Evolutionary conservation across 2,329 filamentous ascomycete species (phyloP).

Genomic region (Teratosphaeria zuluensis): DNA sequence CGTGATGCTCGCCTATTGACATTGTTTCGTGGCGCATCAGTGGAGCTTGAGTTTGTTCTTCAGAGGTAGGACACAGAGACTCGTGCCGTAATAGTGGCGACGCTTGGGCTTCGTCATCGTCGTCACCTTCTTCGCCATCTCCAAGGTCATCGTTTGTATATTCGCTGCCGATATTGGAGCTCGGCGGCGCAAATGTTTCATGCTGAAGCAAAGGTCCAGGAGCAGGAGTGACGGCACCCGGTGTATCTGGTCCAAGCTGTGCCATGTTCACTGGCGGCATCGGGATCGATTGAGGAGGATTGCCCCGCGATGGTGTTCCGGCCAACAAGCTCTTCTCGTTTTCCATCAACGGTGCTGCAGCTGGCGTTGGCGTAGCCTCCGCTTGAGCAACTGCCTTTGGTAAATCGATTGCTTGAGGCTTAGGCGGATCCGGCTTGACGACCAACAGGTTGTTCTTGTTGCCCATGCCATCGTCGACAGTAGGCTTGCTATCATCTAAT

Average conservation of each 20-base stretch:
- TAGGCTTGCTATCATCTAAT: slow-evolving; percentile 52
- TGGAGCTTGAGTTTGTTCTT: slow-evolving; percentile 19
- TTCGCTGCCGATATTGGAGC: slow-evolving; percentile 8
- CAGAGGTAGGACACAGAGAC: slow-evolving; percentile 16
- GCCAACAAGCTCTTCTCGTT: slow-evolving; percentile 1
- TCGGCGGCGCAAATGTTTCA: slow-evolving; percentile 1
- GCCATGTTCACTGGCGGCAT: neutral
- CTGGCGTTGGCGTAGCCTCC: neutral
- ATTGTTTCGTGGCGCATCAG: slow-evolving; percentile 25
- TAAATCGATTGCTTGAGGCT: slow-evolving; percentile 13
- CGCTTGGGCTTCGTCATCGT: slow-evolving; percentile 18
- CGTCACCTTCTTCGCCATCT: slow-evolving; percentile 11
- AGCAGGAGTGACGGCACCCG: neutral
- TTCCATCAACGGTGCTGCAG: slow-evolving; percentile 1
- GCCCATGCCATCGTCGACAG: slow-evolving; percentile 42
- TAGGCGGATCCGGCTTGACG: slow-evolving; percentile 16
- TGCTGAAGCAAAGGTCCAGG: slow-evolving; percentile 7
- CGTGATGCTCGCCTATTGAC: slow-evolving; percentile 11
- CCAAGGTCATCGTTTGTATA: slow-evolving; percentile 6
- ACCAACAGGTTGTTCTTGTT: slow-evolving; percentile 45
- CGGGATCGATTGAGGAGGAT: neutral
- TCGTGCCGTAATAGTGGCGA: slow-evolving; percentile 31
- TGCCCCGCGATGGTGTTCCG: neutral
- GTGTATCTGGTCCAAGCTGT: neutral
- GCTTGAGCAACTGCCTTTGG: neutral